phyloP scores from a whole-genome alignment of 768 basidiomycete genomes.

The Pulveroboletus sp. region DNA sequence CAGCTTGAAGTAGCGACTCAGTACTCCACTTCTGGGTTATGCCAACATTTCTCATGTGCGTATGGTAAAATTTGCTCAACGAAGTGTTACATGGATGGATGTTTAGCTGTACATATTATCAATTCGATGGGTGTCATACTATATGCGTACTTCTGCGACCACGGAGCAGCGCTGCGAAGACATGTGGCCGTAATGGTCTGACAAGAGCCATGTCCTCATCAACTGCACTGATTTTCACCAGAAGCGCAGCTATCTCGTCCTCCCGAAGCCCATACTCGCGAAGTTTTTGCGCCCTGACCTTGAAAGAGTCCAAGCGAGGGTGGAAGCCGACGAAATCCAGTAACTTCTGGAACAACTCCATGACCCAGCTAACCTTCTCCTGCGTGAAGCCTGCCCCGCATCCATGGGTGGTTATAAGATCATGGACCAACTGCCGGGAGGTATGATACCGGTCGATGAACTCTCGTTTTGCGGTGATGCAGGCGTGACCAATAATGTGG shows the following conservation, averaged over 20 bases:
- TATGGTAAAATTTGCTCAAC: not conserved
- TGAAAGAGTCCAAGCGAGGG: constrained; percentile 20
- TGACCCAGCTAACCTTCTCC: constrained; percentile 25
- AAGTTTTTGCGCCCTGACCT: constrained; percentile 22
- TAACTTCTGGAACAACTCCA: constrained; percentile 21
- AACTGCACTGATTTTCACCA: constrained; percentile 20
- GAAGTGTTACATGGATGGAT: constrained; percentile 5
- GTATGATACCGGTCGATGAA: constrained; percentile 24
- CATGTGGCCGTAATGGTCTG: constrained; percentile 2
- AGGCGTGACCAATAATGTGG: constrained; percentile 27
- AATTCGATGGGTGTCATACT: constrained; percentile 8
- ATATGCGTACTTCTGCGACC: constrained; percentile 10
- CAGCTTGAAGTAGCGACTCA: not conserved
- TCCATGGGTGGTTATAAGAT: constrained; percentile 19
- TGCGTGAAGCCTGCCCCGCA: constrained; percentile 17
- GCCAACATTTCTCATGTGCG: not conserved
- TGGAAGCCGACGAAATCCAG: constrained; percentile 21
- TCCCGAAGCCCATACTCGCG: constrained; percentile 26
- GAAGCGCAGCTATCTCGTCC: constrained; percentile 16
- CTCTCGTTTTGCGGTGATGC: constrained; percentile 32
- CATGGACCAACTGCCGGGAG: constrained; percentile 22
- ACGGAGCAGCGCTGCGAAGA: constrained; percentile 4
- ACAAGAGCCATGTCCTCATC: constrained; percentile 19
- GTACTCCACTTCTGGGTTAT: not conserved
- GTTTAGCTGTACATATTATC: constrained; percentile 3